phyloP scores from a whole-genome alignment of 768 basidiomycete genomes.

The Xerocomellus chrysenteron region DNA sequence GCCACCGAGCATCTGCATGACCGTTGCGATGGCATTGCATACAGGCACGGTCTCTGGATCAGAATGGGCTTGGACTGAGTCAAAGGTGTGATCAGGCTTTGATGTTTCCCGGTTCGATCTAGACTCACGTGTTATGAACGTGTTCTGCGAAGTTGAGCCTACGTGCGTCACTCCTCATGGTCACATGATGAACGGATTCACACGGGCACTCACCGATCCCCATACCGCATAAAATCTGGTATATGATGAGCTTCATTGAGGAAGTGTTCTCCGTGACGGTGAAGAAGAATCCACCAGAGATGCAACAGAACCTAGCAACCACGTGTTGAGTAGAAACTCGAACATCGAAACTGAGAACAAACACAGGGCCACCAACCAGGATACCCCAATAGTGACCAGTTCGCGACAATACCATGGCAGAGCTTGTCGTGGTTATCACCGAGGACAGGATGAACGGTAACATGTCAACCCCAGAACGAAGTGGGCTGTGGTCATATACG shows the following conservation, averaged over 20 bases:
- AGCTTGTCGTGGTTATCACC: conserved; percentile 5
- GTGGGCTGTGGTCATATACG: conserved; percentile 15
- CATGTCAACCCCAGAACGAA: conserved; percentile 22
- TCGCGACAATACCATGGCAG: conserved; percentile 10
- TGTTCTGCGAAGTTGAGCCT: conserved; percentile 12
- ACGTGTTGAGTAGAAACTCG: not conserved
- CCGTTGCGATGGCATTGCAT: conserved; percentile 6
- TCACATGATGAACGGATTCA: too few relatives aligned
- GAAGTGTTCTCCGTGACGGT: conserved; percentile 9
- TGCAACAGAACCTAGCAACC: conserved; percentile 9
- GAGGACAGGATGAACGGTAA: conserved; percentile 19
- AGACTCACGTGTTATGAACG: conserved; percentile 9
- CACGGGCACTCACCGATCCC: conserved; percentile 5
- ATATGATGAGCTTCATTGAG: conserved; percentile 2
- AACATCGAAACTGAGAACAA: not conserved
- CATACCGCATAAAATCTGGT: conserved; percentile 15
- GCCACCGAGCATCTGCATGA: conserved; percentile 14
- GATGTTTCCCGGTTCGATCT: too few relatives aligned
- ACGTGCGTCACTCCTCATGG: not conserved
- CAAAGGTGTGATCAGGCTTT: not conserved
- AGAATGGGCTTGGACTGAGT: conserved; percentile 8
- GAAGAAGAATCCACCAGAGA: conserved; percentile 13
- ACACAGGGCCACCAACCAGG: conserved; percentile 14
- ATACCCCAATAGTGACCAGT: conserved; percentile 15
- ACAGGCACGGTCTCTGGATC: conserved; percentile 3